A percentile compares a stretch with the other conserved stretches of the same genome.
Conservation (phyloP, 805 yeast genomes). For the Wickerhamiella allomyrinae region DNA sequence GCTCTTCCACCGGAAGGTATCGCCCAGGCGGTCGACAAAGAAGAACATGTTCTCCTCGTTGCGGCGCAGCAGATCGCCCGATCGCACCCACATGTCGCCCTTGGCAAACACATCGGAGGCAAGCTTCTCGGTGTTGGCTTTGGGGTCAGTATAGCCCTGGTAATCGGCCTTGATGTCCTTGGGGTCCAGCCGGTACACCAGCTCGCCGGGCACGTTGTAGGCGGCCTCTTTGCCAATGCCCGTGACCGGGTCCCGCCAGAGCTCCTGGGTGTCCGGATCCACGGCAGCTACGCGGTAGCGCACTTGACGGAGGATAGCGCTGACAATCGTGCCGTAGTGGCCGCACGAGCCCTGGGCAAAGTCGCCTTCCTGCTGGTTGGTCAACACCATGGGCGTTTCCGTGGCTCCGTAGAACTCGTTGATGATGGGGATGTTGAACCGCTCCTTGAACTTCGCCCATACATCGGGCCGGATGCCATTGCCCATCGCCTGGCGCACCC, state of each 20-base stretch:
- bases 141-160: slow-evolving; percentile 80
- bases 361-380: slow-evolving; percentile 62
- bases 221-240: slow-evolving; percentile 48
- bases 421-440: slow-evolving; percentile 59
- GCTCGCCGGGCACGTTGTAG: slow-evolving; percentile 68
- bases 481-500: slow-evolving; percentile 63
- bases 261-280: slow-evolving; percentile 62
- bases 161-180: slow-evolving; percentile 57
- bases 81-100: slow-evolving; percentile 86
- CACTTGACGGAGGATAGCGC: slow-evolving; percentile 39
- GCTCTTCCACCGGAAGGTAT: slow-evolving; percentile 92
- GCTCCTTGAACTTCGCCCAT: slow-evolving; percentile 64
- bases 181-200: slow-evolving; percentile 59
- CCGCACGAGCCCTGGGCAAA: slow-evolving; percentile 82
- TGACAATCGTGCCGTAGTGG: slow-evolving; percentile 40
- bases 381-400: slow-evolving; percentile 80
- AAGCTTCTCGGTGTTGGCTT: slow-evolving; percentile 67
- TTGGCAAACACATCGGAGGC: slow-evolving; percentile 56
- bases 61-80: slow-evolving; percentile 66
- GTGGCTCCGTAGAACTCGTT: slow-evolving; percentile 93
- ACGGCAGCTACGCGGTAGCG: slow-evolving; percentile 43
- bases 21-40: slow-evolving; percentile 87
- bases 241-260: slow-evolving; percentile 51
- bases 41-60: slow-evolving; percentile 59
- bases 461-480: slow-evolving; percentile 84